A percentile compares a stretch with the other conserved stretches of the same genome.
phyloP scores from a whole-genome alignment of 148 eudicot species.

The Salicornia ramosissima region DNA sequence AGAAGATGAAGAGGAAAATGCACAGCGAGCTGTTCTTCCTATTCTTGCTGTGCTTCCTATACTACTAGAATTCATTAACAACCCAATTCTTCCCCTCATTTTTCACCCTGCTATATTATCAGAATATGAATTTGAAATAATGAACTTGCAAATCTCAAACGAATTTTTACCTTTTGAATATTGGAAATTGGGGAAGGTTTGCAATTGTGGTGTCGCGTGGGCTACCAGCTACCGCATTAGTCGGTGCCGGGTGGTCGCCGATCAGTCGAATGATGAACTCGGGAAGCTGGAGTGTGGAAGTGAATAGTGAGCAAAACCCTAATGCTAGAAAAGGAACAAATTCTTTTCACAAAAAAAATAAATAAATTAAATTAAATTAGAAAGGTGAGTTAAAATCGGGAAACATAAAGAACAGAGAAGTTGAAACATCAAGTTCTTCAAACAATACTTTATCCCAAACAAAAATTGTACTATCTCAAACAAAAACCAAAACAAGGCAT shows the following conservation, averaged over 20 bases:
- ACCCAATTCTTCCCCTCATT: constrained; percentile 25
- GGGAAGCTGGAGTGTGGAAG: neutral
- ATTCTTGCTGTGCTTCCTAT: constrained; percentile 14
- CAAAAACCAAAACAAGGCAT: too few relatives aligned
- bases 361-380: too few relatives aligned
- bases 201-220: neutral
- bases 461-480: too few relatives aligned
- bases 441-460: too few relatives aligned
- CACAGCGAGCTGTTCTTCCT: constrained; percentile 17
- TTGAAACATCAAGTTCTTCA: too few relatives aligned
- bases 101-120: too few relatives aligned
- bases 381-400: neutral
- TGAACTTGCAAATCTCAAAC: too few relatives aligned
- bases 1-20: constrained; percentile 48
- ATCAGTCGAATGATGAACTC: neutral
- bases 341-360: too few relatives aligned
- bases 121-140: too few relatives aligned
- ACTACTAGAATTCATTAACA: constrained; percentile 20
- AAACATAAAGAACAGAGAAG: too few relatives aligned
- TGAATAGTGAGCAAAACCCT: neutral
- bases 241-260: neutral
- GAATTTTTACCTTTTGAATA: neutral
- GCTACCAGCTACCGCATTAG: too few relatives aligned
- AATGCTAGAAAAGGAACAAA: neutral
- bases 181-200: neutral